Evolutionary conservation across 1,139 yeast genomes (phyloP), one percentile per base, ranked within the genome.

Genomic region (Pichia sp.): DNA sequence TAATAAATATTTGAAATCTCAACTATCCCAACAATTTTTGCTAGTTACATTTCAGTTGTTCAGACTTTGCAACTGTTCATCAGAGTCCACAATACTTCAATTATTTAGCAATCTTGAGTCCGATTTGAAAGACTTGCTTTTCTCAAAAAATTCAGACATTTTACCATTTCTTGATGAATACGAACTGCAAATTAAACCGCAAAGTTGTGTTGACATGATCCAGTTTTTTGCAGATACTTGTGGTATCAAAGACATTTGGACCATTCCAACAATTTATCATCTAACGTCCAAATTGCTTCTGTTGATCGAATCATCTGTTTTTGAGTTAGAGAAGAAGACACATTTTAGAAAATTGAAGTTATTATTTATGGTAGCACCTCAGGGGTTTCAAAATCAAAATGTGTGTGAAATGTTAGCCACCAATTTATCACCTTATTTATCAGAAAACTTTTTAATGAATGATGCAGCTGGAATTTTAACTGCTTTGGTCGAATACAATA

Each of bases 311-410:
- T 42, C 56, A 0, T 55, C 72, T 0, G 44, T 60, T 0, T 55
- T 67, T n/a, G 33, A 47, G 5, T 63, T 67, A 2, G 70, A 70
- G 34, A 67, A 58, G 46, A 28, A 61, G 2, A 22, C 64, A 3
- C 53, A 59, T 22, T 45, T 80, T 10, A 67, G 82, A 54, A 72
- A 67, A 52, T 53, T 81, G 16, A 76, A 76, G 49, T 57, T 74
- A 2, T 57, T 79, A 0, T 55, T 76, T 10, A 49, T 68, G 8
- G 47, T 74, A 11, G 71, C 75, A 7, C 58, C 60, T 2, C 38
- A 51, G 0, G 51, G 53, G 0, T 50, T 65, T 3, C 18, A 53
- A 0, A 53, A 61, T 47, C 47, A 53, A 29, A 58, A 61, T 1
- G 49, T 74, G 0, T 42, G 65, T 2, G 53, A 56, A 2, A 57